Percentiles rank a stretch among this genome's conserved stretches.
Conservation (phyloP, 768 basidiomycete genomes). For the Lepiota subincarnata region DNA sequence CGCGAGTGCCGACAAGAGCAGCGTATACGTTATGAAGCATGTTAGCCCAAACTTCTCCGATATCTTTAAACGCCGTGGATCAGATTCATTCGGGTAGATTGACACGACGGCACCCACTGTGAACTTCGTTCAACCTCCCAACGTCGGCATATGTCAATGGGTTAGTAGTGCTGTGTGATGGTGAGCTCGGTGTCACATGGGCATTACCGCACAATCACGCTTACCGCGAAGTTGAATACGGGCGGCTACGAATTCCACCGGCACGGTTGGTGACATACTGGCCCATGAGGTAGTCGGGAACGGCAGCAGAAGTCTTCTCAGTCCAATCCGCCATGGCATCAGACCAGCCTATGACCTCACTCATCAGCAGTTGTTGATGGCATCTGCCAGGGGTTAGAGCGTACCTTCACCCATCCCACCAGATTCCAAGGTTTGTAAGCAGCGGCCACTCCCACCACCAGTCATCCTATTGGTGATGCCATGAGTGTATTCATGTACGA, state of each 20-base stretch:
- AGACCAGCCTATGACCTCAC: background rate
- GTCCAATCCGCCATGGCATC: slow-evolving; percentile 27
- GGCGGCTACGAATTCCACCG: slow-evolving; percentile 51
- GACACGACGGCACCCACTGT: slow-evolving; percentile 28
- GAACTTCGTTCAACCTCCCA: slow-evolving; percentile 38
- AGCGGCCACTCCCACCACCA: slow-evolving; percentile 53
- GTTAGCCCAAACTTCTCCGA: slow-evolving; percentile 43
- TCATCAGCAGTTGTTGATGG: background rate
- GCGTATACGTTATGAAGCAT: slow-evolving; percentile 28
- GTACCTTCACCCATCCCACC: slow-evolving; percentile 61
- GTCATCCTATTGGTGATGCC: slow-evolving; percentile 45
- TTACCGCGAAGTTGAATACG: slow-evolving; percentile 43
- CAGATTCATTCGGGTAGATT: background rate
- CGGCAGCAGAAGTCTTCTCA: slow-evolving; percentile 34
- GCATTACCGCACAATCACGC: background rate
- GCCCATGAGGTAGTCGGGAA: slow-evolving; percentile 39
- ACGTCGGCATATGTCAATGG: slow-evolving; percentile 40
- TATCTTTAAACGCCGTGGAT: slow-evolving; percentile 11
- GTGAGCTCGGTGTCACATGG: background rate
- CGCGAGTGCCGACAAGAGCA: slow-evolving; percentile 21
- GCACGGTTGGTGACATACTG: slow-evolving; percentile 49
- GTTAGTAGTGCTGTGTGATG: slow-evolving; percentile 29
- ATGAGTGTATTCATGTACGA: slow-evolving; percentile 44
- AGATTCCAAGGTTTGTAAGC: slow-evolving; percentile 58
- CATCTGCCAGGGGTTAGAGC: slow-evolving; percentile 6